These are phyloP conservation scores for Kalanchoe fedtschenkoi DNA, from an alignment of 164 flowering plant species.

Conservation along the genomic window DNA sequence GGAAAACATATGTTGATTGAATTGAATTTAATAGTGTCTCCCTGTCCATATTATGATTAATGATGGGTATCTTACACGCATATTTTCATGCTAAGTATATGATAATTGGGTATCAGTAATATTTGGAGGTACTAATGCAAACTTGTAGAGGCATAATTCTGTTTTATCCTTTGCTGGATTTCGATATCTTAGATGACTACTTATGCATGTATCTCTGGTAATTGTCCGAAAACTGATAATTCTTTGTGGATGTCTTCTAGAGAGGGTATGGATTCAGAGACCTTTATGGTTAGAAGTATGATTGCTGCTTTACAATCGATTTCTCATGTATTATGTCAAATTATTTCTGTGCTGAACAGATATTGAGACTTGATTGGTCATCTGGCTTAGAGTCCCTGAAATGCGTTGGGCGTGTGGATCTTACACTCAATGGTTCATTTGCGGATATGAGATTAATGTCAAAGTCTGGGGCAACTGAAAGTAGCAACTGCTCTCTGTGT, in stretches of 20 bases:
- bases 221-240: no score
- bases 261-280: no score
- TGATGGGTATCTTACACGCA: background rate
- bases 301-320: background rate
- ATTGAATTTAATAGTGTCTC: no score
- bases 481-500: conserved; percentile 29
- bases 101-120: background rate
- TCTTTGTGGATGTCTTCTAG: no score
- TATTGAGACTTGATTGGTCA: conserved; percentile 67
- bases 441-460: conserved; percentile 69
- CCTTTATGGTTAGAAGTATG: background rate
- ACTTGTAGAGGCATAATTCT: background rate
- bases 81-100: background rate
- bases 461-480: conserved; percentile 21
- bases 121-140: background rate
- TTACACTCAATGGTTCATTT: conserved; percentile 65
- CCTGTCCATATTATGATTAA: background rate
- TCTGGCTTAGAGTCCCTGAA: conserved; percentile 50
- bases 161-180: no score
- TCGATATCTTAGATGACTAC: no score
- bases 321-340: background rate
- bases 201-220: no score
- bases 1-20: no score
- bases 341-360: conserved; percentile 25
- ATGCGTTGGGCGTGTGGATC: conserved; percentile 53